Evolutionary conservation across 768 basidiomycete species (phyloP).

Genomic region (Cyclocybe cylindracea): DNA sequence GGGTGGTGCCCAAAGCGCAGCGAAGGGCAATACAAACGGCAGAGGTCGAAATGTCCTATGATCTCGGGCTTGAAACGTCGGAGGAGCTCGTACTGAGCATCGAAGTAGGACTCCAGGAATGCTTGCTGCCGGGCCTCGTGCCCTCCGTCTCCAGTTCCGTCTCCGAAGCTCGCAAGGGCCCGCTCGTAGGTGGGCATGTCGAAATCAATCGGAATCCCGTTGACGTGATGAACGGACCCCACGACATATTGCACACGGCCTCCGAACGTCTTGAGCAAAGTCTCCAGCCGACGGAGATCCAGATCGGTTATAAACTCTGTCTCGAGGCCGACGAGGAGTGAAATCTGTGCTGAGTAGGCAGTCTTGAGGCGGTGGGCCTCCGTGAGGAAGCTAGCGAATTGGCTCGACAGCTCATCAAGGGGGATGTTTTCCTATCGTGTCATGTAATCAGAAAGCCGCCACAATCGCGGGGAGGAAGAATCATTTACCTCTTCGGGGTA

Average conservation of each 20-base stretch:
- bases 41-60: constrained; percentile 92
- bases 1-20: constrained; percentile 58
- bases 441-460: constrained; percentile 7
- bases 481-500: constrained; percentile 91
- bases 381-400: constrained; percentile 72
- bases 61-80: constrained; percentile 78
- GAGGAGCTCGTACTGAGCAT: constrained; percentile 78
- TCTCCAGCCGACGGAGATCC: constrained; percentile 62
- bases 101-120: constrained; percentile 76
- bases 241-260: constrained; percentile 82
- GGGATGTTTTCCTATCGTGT: constrained; percentile 52
- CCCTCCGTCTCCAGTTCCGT: constrained; percentile 24
- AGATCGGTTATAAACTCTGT: constrained; percentile 80
- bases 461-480: neutral
- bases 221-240: constrained; percentile 92
- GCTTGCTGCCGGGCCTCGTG: constrained; percentile 36
- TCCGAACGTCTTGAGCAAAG: constrained; percentile 48
- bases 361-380: constrained; percentile 80
- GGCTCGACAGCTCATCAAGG: constrained; percentile 49
- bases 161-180: constrained; percentile 49
- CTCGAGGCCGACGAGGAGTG: constrained; percentile 86
- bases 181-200: constrained; percentile 69
- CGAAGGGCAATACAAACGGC: constrained; percentile 77
- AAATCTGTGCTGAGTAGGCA: constrained; percentile 63
- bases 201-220: constrained; percentile 89